Conservation (phyloP, 176 grass and related monocot genomes). For the Carex pumila region DNA sequence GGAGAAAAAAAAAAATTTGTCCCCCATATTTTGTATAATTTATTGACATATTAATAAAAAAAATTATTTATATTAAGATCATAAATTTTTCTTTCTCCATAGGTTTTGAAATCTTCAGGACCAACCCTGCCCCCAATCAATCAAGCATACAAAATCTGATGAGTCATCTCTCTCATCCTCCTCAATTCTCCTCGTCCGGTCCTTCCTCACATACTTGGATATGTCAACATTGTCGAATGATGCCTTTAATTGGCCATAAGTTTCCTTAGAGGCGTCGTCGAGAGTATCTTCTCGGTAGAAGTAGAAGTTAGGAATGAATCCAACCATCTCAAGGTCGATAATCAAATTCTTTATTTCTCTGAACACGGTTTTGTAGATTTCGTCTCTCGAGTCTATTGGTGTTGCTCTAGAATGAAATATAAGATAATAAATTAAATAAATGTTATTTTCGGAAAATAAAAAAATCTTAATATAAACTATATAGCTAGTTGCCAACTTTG, state of each 20-base stretch:
- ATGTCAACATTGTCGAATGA: not conserved
- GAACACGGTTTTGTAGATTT: not conserved
- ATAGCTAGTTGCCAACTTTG: not conserved
- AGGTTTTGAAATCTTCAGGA: too few species aligned
- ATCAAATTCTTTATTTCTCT: not conserved
- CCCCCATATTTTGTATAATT: too few species aligned
- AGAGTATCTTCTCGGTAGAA: not conserved
- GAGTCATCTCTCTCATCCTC: not conserved
- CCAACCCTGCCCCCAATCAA: too few species aligned
- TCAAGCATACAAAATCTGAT: not conserved
- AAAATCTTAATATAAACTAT: not conserved
- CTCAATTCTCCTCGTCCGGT: not conserved
- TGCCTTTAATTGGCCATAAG: not conserved
- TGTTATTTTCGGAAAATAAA: not conserved
- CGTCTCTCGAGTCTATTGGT: not conserved
- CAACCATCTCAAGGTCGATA: not conserved
- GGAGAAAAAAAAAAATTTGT: too few species aligned
- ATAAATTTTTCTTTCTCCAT: too few species aligned
- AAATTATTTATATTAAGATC: too few species aligned
- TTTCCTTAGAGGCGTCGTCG: not conserved
- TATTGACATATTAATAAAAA: too few species aligned
- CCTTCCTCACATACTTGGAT: conserved; percentile 7
- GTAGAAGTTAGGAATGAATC: not conserved
- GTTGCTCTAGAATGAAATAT: not conserved
- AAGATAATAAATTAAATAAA: not conserved